Evolutionary conservation across 1,284 basidiomycete species (phyloP), one percentile per base, ranked within the genome.

Genomic region (Ustilago esculenta): DNA sequence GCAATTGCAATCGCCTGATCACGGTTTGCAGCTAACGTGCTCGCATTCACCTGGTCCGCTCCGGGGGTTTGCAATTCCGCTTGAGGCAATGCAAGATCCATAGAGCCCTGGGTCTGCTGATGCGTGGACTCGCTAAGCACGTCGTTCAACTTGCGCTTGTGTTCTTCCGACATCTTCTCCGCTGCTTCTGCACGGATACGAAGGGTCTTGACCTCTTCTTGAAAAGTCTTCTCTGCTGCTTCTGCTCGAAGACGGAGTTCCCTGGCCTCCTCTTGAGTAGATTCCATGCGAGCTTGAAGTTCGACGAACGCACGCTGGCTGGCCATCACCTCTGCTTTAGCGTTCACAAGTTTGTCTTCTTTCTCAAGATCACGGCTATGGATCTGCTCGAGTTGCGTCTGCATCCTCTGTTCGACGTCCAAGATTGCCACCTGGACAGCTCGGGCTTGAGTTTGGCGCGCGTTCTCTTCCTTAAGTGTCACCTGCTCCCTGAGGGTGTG

Each of bases 271-370:
- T 54, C 57, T 29, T 39, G 29, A 7, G 49, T 21, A 4, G 41
- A 24, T 29, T 50, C 43, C 10, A 59, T 32, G n/a, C 67, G 55
- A 24, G 45, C 24, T 14, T 60, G 60, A 1, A 64, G 24, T 9
- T 70, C 56, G 17, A 27, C 8, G 11, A 66, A 34, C 21, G 51
- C 48, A n/a, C 63, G 55, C 32, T 48, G 47, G 30, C 46, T 23
- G 3, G 53, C 55, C 49, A 55, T 52, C 21, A 52, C 54, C 24
- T 56, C 54, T 20, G 57, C 55, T 30, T 51, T 68, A 21, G 52
- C 54, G 23, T 64, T 57, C 44, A 57, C 54, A 1, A 64, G 48
- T 2, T 49, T 50, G 18, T 64, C 54, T n/a, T 64, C 60, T 29
- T 53, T 64, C 24, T 63, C 51, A 11, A 41, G 52, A 25, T 55